Conservation (phyloP, 2,329 filamentous ascomycete species). For the Neofusicoccum parvum region DNA sequence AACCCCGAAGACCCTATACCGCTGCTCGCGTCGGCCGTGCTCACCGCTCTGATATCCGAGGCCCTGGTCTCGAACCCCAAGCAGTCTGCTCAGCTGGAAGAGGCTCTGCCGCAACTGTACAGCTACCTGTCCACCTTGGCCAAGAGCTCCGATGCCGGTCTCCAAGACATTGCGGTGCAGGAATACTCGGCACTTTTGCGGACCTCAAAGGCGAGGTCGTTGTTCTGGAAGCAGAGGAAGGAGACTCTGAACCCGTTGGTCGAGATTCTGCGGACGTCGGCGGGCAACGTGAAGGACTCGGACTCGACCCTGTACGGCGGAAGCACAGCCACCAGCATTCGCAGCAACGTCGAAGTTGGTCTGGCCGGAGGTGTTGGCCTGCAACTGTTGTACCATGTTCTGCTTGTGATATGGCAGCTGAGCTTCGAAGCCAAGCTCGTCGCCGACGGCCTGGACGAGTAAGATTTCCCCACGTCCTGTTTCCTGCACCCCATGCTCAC, state of each 20-base stretch:
- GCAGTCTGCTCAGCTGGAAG: conserved; percentile 62
- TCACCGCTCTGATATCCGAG: conserved; percentile 74
- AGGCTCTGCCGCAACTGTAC: conserved; percentile 80
- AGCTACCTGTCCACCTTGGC: conserved; percentile 82
- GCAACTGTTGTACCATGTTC: conserved; percentile 90
- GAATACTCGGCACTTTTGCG: conserved; percentile 85
- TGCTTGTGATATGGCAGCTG: conserved; percentile 93
- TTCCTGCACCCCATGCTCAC: conserved; percentile 10
- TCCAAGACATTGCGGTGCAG: conserved; percentile 94
- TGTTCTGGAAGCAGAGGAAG: conserved; percentile 89
- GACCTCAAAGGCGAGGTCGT: conserved; percentile 69
- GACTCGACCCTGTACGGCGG: conserved; percentile 57
- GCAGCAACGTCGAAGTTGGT: conserved; percentile 65
- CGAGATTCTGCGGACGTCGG: conserved; percentile 74
- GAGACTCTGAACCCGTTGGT: conserved; percentile 83
- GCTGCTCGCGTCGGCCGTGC: conserved; percentile 83
- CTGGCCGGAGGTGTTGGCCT: conserved; percentile 79
- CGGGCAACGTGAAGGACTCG: conserved; percentile 71
- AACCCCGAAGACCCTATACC: conserved; percentile 87
- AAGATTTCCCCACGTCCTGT: conserved; percentile 37
- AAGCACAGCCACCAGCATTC: conserved; percentile 56
- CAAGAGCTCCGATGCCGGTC: conserved; percentile 81
- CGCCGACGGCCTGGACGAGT: conserved; percentile 85
- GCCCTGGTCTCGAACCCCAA: conserved; percentile 64
- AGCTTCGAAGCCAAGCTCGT: conserved; percentile 78